phyloP scores from a whole-genome alignment of 1,284 basidiomycete genomes.

The Leucocoprinus gongylophorus region DNA sequence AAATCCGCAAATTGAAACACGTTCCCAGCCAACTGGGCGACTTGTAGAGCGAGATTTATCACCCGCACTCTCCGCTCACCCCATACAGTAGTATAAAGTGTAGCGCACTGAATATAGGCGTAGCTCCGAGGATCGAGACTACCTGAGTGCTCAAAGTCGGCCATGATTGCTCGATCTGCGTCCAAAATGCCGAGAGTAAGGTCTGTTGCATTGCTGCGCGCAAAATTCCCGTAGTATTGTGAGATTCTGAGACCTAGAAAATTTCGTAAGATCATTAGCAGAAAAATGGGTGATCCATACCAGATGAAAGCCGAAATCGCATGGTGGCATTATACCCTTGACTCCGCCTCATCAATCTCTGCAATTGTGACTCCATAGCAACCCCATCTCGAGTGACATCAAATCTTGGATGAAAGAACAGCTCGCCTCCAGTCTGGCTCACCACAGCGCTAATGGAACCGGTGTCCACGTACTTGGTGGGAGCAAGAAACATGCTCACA shows the following conservation, averaged over 20 bases:
- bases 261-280: conserved; percentile 13
- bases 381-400: conserved; percentile 63
- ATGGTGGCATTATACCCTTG: conserved; percentile 81
- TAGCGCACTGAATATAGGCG: conserved; percentile 85
- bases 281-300: conserved; percentile 34
- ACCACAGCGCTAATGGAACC: conserved; percentile 78
- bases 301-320: conserved; percentile 82
- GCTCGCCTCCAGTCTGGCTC: conserved; percentile 83
- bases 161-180: conserved; percentile 74
- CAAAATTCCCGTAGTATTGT: conserved; percentile 78
- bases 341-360: conserved; percentile 62
- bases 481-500: conserved; percentile 86
- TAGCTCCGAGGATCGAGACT: conserved; percentile 70
- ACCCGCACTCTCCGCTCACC: conserved; percentile 85
- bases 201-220: conserved; percentile 69
- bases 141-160: conserved; percentile 57
- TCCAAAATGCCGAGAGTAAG: conserved; percentile 79
- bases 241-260: conserved; percentile 62
- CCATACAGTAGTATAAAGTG: conserved; percentile 76
- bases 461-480: conserved; percentile 78
- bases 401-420: conserved; percentile 92
- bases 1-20: conserved; percentile 93
- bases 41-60: conserved; percentile 79
- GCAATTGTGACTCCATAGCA: conserved; percentile 68
- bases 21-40: conserved; percentile 81